Evolutionary conservation across 169 alveolate species (phyloP).

Genomic region (Plasmodium berghei): DNA sequence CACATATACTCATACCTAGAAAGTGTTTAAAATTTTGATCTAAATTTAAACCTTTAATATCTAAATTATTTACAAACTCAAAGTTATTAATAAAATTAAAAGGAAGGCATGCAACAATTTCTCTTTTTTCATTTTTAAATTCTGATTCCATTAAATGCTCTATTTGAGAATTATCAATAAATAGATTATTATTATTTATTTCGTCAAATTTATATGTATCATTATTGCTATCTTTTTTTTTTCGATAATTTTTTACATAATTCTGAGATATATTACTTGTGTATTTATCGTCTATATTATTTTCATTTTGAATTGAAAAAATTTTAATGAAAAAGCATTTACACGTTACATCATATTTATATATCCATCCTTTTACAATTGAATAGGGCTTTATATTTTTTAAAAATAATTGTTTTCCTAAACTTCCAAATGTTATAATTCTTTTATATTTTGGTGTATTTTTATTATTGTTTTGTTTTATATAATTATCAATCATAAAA

Average conservation of each 20-base stretch:
- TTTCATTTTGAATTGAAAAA: slow-evolving; percentile 21
- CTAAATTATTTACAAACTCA: slow-evolving; percentile 45
- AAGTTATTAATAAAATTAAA: slow-evolving; percentile 49
- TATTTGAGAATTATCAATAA: no score
- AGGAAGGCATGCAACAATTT: slow-evolving; percentile 62
- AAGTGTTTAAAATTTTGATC: slow-evolving; percentile 13
- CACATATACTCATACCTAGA: slow-evolving; percentile 42
- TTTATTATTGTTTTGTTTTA: neutral
- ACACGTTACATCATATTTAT: slow-evolving; percentile 25
- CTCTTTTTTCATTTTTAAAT: neutral
- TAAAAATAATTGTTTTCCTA: slow-evolving; percentile 39
- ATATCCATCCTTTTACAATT: slow-evolving; percentile 74
- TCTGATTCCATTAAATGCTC: neutral
- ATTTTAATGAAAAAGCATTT: slow-evolving; percentile 54
- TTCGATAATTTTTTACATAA: neutral
- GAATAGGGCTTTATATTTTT: slow-evolving; percentile 32
- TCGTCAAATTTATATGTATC: no score
- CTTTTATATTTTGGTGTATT: slow-evolving; percentile 26
- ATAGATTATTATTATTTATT: no score
- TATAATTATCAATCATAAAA: slow-evolving; percentile 38
- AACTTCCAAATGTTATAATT: slow-evolving; percentile 26
- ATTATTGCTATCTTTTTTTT: neutral
- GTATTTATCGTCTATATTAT: no score
- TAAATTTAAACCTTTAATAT: slow-evolving; percentile 18
- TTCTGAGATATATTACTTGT: neutral